A percentile compares a stretch with the other conserved stretches of the same genome.
These are phyloP conservation scores for Pseudotsuga menziesii DNA, from an alignment of 75 land plant species.

Conservation along the genomic window DNA sequence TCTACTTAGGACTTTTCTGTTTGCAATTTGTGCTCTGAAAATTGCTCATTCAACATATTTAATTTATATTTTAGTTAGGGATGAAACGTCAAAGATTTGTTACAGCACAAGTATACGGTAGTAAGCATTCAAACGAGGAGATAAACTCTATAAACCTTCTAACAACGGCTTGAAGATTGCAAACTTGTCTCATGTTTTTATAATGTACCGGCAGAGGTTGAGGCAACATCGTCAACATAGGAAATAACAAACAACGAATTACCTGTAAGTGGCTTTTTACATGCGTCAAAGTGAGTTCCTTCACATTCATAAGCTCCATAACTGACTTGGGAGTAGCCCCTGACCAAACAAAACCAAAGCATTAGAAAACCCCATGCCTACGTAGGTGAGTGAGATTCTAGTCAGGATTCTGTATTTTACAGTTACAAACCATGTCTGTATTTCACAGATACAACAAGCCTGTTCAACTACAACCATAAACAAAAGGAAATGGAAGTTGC, in stretches of 20 bases:
- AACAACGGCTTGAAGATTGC: background rate
- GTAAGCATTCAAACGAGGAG: background rate
- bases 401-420: no score
- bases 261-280: conserved; percentile 78
- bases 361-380: background rate
- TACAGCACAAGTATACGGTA: background rate
- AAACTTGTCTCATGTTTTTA: background rate
- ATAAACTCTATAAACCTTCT: background rate
- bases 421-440: background rate
- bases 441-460: background rate
- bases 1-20: no score
- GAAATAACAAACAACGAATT: background rate
- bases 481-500: background rate
- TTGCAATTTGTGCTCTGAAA: no score
- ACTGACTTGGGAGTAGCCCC: conserved; percentile 73
- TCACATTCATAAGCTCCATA: conserved; percentile 74
- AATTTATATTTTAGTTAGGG: background rate
- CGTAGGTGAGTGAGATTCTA: no score
- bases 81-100: background rate
- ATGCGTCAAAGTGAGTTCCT: conserved; percentile 65
- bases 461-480: background rate
- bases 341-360: conserved; percentile 10
- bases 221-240: background rate
- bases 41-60: no score
- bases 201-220: background rate